A percentile compares a stretch with the other conserved stretches of the same genome.
Conservation (phyloP, 106 monocot species). For the Acorus calamus region DNA sequence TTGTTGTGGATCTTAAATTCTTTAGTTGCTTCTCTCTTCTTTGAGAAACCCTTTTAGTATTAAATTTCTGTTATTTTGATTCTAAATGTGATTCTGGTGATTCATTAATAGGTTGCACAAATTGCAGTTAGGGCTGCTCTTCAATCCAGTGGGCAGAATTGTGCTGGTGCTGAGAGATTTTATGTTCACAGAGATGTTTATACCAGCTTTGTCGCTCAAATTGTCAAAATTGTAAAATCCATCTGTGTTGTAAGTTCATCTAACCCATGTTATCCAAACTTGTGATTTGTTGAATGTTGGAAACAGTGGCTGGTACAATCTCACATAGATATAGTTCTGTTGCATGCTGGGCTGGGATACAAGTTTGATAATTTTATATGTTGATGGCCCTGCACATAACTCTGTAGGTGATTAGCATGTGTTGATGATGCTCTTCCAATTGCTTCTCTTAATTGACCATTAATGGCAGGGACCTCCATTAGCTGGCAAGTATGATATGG, state of each 20-base stretch:
- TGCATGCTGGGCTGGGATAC: too few species aligned
- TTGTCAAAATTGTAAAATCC: conserved; percentile 89
- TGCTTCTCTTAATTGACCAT: conserved; percentile 1
- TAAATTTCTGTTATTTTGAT: not conserved
- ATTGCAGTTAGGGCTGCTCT: conserved; percentile 85
- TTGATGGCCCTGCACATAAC: too few species aligned
- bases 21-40: too few species aligned
- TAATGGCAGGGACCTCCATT: conserved; percentile 71
- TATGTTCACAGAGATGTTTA: conserved; percentile 90
- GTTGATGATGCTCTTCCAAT: not conserved
- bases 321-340: too few species aligned
- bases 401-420: too few species aligned
- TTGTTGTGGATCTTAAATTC: too few species aligned
- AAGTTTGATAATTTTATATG: too few species aligned
- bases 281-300: not conserved
- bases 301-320: too few species aligned
- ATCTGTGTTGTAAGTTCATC: conserved; percentile 77
- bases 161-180: conserved; percentile 99
- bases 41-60: not conserved
- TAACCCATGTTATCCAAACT: not conserved
- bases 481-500: conserved; percentile 93
- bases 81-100: not conserved
- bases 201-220: conserved; percentile 72
- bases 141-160: conserved; percentile 98
- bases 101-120: conserved; percentile 66